phyloP scores from a whole-genome alignment of 2,329 filamentous ascomycete genomes.

The Cercospora citrullina region DNA sequence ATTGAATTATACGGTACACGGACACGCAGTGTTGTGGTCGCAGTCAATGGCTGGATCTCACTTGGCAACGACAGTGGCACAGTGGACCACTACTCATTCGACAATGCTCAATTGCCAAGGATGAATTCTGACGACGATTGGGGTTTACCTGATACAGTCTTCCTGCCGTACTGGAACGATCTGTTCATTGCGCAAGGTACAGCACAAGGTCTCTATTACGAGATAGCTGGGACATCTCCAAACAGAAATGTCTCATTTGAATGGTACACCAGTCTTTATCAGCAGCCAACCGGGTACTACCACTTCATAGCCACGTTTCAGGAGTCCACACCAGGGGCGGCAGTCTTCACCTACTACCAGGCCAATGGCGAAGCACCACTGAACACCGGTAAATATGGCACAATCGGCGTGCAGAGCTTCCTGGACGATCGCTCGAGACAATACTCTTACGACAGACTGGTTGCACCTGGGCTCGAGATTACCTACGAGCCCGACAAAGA shows the following conservation, averaged over 20 bases:
- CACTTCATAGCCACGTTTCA: conserved; percentile 16
- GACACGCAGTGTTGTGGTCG: neutral
- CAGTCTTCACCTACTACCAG: conserved; percentile 11
- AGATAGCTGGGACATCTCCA: conserved; percentile 11
- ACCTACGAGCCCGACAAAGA: conserved; percentile 8
- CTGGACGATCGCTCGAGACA: neutral
- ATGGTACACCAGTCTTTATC: conserved; percentile 24
- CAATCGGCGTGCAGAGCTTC: conserved; percentile 12
- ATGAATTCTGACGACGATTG: conserved; percentile 10
- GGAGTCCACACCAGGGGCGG: conserved; percentile 2
- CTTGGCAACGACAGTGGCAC: conserved; percentile 4
- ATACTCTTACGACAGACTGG: conserved; percentile 7
- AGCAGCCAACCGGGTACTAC: conserved; percentile 7
- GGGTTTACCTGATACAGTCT: conserved; percentile 13
- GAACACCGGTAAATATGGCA: conserved; percentile 7
- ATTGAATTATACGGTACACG: conserved; percentile 2
- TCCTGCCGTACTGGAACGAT: conserved; percentile 29
- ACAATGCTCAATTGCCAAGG: conserved; percentile 8
- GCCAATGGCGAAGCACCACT: conserved; percentile 6
- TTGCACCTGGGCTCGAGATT: conserved; percentile 9
- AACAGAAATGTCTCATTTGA: conserved; percentile 24
- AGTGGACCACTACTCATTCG: conserved; percentile 11
- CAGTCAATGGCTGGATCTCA: conserved; percentile 13
- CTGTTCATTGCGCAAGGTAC: conserved; percentile 24
- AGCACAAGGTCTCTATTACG: conserved; percentile 28